A percentile compares a stretch with the other conserved stretches of the same genome.
Conservation (phyloP, 345 rosid genomes). For the Populus tremula region DNA sequence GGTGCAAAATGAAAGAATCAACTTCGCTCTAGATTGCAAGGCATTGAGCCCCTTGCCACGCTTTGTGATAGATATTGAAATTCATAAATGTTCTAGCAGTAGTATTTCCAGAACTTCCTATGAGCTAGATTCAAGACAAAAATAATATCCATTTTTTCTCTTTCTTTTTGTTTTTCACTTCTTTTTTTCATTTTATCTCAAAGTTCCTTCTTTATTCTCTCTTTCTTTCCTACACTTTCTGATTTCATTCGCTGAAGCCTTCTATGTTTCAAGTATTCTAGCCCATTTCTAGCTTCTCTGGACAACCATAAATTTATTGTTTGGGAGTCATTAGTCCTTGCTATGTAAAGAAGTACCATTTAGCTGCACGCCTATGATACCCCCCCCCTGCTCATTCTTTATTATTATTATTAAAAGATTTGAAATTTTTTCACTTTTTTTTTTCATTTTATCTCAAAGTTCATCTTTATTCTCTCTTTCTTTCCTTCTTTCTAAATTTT, state of each 20-base stretch:
- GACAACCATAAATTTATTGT: not conserved
- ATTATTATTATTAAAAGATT: not conserved
- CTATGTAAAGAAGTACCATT: too few relatives aligned
- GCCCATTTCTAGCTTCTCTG: too few relatives aligned
- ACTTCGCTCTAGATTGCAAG: not conserved
- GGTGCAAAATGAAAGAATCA: not conserved
- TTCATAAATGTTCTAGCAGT: not conserved
- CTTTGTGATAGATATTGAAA: not conserved
- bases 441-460: not conserved
- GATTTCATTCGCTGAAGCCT: too few relatives aligned
- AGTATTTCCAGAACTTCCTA: not conserved
- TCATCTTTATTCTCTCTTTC: too few relatives aligned
- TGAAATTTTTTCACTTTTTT: not conserved
- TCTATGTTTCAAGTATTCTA: too few relatives aligned
- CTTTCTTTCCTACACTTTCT: not conserved
- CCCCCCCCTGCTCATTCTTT: not conserved
- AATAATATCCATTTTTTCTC: not conserved
- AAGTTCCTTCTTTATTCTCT: not conserved
- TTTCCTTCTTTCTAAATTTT: too few relatives aligned
- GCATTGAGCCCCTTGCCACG: not conserved
- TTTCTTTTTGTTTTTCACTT: too few relatives aligned
- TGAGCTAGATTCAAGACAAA: not conserved
- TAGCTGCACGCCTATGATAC: too few relatives aligned
- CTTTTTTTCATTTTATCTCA: not conserved
- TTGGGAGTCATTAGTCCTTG: not conserved